Evolutionary conservation across 306 rosid species (phyloP).

Genomic region (Sphenostylis stenocarpa): DNA sequence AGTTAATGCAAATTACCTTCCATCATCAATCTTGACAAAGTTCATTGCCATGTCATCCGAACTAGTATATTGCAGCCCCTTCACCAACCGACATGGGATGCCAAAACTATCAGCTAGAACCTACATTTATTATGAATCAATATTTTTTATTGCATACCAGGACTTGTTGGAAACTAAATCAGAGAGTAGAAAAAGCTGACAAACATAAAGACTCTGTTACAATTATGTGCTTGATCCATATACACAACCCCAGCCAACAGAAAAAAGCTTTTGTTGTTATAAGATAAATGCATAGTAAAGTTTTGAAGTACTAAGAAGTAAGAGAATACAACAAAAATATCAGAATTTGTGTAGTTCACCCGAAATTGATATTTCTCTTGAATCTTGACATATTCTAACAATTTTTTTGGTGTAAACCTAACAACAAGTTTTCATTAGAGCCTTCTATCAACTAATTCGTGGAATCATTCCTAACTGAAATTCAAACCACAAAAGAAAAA

Average conservation of each 20-base stretch:
- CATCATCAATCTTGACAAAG: constrained; percentile 80
- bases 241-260: background rate
- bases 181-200: background rate
- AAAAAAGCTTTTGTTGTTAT: background rate
- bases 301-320: background rate
- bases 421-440: constrained; percentile 9
- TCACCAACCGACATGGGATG: constrained; percentile 87
- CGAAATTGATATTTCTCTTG: constrained; percentile 14
- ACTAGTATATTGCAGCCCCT: constrained; percentile 85
- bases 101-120: constrained; percentile 91
- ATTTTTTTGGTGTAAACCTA: background rate
- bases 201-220: background rate
- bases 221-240: background rate
- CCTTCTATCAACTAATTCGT: constrained; percentile 15
- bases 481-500: constrained; percentile 16
- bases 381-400: constrained; percentile 16
- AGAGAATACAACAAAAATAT: background rate
- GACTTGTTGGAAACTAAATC: background rate
- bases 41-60: constrained; percentile 85
- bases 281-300: constrained; percentile 13
- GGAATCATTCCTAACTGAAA: constrained; percentile 5
- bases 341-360: constrained; percentile 1
- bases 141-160: background rate
- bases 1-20: constrained; percentile 63
- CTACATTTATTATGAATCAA: constrained; percentile 39